phyloP scores from a whole-genome alignment of 805 yeast species.

The Wickerhamiella vanderwaltii region DNA sequence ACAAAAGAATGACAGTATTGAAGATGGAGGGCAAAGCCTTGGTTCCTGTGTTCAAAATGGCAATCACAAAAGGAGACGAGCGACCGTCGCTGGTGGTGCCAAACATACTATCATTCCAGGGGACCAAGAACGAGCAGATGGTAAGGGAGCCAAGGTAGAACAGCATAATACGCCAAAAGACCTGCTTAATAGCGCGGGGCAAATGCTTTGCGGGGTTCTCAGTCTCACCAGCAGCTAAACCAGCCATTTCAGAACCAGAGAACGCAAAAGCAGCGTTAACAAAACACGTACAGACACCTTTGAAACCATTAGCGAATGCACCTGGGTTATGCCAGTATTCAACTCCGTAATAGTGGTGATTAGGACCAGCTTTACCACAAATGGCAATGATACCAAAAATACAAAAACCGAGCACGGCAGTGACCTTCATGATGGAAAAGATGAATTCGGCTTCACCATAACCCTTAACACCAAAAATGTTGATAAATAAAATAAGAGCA shows the following conservation, averaged over 20 bases:
- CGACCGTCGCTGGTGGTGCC: conserved; percentile 41
- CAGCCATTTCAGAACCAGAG: conserved; percentile 55
- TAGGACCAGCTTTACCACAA: conserved; percentile 44
- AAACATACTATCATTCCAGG: conserved; percentile 38
- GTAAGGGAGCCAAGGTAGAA: conserved; percentile 48
- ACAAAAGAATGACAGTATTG: conserved; percentile 54
- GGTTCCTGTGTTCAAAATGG: conserved; percentile 52
- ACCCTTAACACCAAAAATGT: conserved; percentile 45
- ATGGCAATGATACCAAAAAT: conserved; percentile 44
- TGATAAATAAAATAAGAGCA: conserved; percentile 37
- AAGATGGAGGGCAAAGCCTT: conserved; percentile 51
- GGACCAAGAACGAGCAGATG: conserved; percentile 51
- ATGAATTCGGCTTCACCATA: conserved; percentile 59
- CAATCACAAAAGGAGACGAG: conserved; percentile 74
- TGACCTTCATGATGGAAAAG: conserved; percentile 45
- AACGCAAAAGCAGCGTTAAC: conserved; percentile 57
- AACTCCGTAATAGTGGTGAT: conserved; percentile 42
- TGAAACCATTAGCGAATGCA: conserved; percentile 46
- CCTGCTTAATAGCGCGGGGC: conserved; percentile 60
- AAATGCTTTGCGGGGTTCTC: conserved; percentile 48
- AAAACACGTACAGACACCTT: conserved; percentile 52
- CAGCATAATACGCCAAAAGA: conserved; percentile 58
- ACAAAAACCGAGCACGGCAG: conserved; percentile 49
- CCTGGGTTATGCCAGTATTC: conserved; percentile 54
- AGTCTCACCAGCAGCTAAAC: conserved; percentile 59